Percentiles rank a stretch among this genome's conserved stretches.
Conservation (phyloP, 495 filamentous ascomycete genomes). For the Neurospora sp. region DNA sequence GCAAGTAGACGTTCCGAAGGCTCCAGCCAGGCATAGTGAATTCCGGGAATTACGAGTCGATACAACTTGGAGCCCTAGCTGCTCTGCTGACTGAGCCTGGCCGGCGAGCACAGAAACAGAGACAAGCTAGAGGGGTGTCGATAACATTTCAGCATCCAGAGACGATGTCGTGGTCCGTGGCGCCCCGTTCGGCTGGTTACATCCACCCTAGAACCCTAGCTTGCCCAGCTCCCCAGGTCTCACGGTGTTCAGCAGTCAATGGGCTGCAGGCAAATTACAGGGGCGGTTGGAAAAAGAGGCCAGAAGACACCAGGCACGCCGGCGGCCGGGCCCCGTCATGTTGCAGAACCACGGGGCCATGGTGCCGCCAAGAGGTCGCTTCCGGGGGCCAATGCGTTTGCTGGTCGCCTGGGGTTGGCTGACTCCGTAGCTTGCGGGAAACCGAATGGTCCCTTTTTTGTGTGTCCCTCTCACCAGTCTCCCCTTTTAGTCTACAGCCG, state of each 20-base stretch:
- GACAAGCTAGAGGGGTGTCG: not conserved
- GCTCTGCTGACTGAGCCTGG: not conserved
- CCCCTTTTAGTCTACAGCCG: not conserved
- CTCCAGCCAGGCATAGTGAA: not conserved
- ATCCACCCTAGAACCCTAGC: not conserved
- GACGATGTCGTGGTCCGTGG: not conserved
- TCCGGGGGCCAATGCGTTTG: constrained; percentile 19
- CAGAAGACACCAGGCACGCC: not conserved
- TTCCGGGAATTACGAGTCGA: not conserved
- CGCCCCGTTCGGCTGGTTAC: not conserved
- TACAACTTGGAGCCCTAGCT: not conserved
- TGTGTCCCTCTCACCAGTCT: not conserved
- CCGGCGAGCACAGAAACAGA: not conserved
- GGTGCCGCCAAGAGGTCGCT: constrained; percentile 11
- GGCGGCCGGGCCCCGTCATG: not conserved
- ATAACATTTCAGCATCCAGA: not conserved
- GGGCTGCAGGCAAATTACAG: constrained; percentile 1
- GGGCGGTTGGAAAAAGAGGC: not conserved
- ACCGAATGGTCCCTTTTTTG: not conserved
- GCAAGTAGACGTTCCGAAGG: not conserved
- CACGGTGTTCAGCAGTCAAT: constrained; percentile 13
- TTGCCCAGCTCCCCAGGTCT: constrained; percentile 1
- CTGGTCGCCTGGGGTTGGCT: not conserved
- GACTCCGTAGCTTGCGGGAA: not conserved
- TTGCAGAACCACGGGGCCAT: not conserved